Base-by-base conservation (phyloP, 495 filamentous ascomycete species). In the Penicillium desertorum region DNA sequence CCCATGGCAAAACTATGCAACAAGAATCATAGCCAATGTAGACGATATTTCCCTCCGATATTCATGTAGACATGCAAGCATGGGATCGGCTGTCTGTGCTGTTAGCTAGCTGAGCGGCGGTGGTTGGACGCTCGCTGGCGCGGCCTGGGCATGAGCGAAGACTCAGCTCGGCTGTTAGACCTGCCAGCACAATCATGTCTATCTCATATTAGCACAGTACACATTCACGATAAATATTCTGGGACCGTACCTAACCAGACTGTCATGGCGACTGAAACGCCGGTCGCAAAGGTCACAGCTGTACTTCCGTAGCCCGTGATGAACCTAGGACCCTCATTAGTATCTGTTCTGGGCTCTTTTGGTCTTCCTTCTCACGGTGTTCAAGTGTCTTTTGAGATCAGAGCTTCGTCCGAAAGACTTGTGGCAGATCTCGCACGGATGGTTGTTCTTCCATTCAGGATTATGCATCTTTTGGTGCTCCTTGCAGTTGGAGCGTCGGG, bases 401-500 rank as follows among this genome's bases (percentile, higher is more conserved):
- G 91, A 92, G 70, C 88, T 92, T 64, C 93, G 59, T 7, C 75
- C 66, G 55, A 76, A 74, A n/a, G 68, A 36, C 54, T 71, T 61
- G 16, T 52, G 61, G 60, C 76, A 94, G 58, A 83, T 75, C 45
- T 81, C 69, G 71, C 92, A 98, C 5, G 78, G 73, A 70, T 90
- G 86, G 1, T 85, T 84, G 62, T 88, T 86, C 60, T 83, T 84
- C 50, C 84, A 79, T 48, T 80, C 81, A 3, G 92, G 88, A 70
- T 96, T 86, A 72, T 98, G 93, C 8, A 85, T 93, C 66, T 94
- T 90, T 79, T 94, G 81, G 71, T 98, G 93, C 52, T 90, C 86
- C 66, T 88, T 90, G 71, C 88, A 91, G 74, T 98, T 98, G 74
- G 92, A 97, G 65, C 85, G 88, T 51, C 93, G 76, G 58, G 89